These are phyloP conservation scores for Paracoccidioides lutzii DNA, from an alignment of 2,329 filamentous ascomycete genomes.

Conservation along the genomic window DNA sequence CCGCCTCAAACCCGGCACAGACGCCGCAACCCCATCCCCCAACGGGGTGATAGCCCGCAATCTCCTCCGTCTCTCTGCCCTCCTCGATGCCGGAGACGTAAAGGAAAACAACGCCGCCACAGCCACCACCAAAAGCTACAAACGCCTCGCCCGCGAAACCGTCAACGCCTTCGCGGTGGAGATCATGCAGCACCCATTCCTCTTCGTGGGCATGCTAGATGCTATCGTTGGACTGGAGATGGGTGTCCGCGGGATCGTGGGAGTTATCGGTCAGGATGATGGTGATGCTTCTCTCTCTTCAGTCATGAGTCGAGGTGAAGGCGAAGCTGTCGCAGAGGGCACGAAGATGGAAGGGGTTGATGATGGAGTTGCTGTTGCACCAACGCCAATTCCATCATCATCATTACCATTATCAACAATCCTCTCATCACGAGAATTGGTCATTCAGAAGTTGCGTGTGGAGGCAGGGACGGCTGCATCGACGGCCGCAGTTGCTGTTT, in stretches of 20 bases:
- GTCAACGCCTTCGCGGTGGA: constrained; percentile 81
- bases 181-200: constrained; percentile 81
- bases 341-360: background rate
- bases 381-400: constrained; percentile 5
- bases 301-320: too few relatives aligned
- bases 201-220: constrained; percentile 71
- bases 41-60: constrained; percentile 83
- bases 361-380: constrained; percentile 12
- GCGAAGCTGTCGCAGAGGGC: background rate
- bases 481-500: constrained; percentile 21
- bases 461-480: constrained; percentile 22
- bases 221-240: constrained; percentile 62
- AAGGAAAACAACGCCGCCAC: too few relatives aligned
- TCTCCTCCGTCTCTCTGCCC: constrained; percentile 61
- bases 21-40: constrained; percentile 76
- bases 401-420: too few relatives aligned
- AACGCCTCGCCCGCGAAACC: constrained; percentile 55
- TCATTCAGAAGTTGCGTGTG: constrained; percentile 22
- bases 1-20: constrained; percentile 88
- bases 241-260: constrained; percentile 50
- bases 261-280: constrained; percentile 35
- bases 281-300: constrained; percentile 2
- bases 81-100: constrained; percentile 46
- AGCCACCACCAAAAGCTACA: constrained; percentile 37
- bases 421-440: constrained; percentile 15